These are phyloP conservation scores for Craspedostauros australis DNA, from an alignment of 108 stramenopile genomes.

Conservation along the genomic window DNA sequence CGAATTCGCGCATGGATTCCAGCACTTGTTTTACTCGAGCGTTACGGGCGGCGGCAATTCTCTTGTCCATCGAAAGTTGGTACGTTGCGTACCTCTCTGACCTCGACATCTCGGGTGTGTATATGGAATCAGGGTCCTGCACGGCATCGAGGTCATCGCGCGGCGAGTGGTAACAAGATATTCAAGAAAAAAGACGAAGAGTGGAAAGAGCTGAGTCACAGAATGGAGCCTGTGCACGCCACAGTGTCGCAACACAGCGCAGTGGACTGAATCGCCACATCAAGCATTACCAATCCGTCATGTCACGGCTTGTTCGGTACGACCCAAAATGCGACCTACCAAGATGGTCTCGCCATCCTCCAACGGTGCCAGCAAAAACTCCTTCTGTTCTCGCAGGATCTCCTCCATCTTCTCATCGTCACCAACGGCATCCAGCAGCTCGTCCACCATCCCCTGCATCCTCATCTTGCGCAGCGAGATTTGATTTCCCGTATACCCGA, in stretches of 20 bases:
- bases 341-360: slow-evolving; percentile 29
- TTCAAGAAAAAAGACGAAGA: not conserved
- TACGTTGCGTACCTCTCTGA: slow-evolving; percentile 24
- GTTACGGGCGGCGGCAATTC: slow-evolving; percentile 26
- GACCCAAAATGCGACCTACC: slow-evolving; percentile 1
- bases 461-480: slow-evolving; percentile 17
- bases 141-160: too few relatives aligned
- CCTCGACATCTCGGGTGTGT: slow-evolving; percentile 25
- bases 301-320: too few relatives aligned
- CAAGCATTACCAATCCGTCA: too few relatives aligned
- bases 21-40: slow-evolving; percentile 13
- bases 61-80: slow-evolving; percentile 23
- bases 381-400: slow-evolving; percentile 18
- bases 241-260: not conserved
- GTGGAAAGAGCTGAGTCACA: not conserved
- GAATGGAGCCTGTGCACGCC: not conserved
- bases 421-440: slow-evolving; percentile 16
- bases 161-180: too few relatives aligned
- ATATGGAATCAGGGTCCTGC: slow-evolving; percentile 38
- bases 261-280: not conserved
- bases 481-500: slow-evolving; percentile 1
- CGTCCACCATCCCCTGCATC: slow-evolving; percentile 20
- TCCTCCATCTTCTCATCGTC: slow-evolving; percentile 2
- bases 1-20: slow-evolving; percentile 29
- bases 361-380: slow-evolving; percentile 43